Percentiles rank a stretch among this genome's conserved stretches.
Conservation (phyloP, 2,329 filamentous ascomycete species). For the Rhexocercosporidium sp. region DNA sequence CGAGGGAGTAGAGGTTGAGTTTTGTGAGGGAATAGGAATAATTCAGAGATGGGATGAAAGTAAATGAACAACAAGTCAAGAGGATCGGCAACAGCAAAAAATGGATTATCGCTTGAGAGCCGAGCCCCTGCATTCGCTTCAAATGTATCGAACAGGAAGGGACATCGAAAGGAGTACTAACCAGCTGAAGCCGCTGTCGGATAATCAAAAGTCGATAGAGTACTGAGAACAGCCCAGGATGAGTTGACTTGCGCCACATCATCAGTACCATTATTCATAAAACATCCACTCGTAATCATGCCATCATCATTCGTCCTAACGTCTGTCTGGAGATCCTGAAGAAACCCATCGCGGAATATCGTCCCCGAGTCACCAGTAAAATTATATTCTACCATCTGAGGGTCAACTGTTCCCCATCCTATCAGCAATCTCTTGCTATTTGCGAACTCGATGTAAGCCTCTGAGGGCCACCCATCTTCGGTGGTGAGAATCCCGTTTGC, state of each 20-base stretch:
- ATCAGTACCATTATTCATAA: conserved; percentile 51
- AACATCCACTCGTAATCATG: conserved; percentile 56
- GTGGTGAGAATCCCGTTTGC: conserved; percentile 49
- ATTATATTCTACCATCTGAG: conserved; percentile 62
- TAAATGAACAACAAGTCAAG: background rate
- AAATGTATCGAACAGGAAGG: background rate
- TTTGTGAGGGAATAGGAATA: background rate
- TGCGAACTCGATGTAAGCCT: conserved; percentile 60
- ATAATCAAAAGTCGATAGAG: conserved; percentile 39
- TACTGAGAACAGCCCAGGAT: conserved; percentile 54
- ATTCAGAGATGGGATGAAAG: background rate
- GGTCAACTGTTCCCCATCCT: conserved; percentile 60
- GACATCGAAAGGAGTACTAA: conserved; percentile 8
- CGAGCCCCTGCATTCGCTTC: conserved; percentile 2
- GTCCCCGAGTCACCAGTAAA: conserved; percentile 52
- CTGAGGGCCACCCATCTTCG: conserved; percentile 67
- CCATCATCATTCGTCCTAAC: conserved; percentile 47
- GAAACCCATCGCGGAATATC: conserved; percentile 56
- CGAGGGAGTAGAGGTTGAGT: background rate
- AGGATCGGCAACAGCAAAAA: background rate
- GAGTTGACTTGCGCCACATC: conserved; percentile 52
- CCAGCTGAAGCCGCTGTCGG: conserved; percentile 36
- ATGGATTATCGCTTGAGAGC: background rate
- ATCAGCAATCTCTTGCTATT: conserved; percentile 58
- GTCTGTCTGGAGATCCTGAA: conserved; percentile 45